These are phyloP conservation scores for Ophiostoma sp. DNA, from an alignment of 2,329 filamentous ascomycete species.

Conservation along the genomic window DNA sequence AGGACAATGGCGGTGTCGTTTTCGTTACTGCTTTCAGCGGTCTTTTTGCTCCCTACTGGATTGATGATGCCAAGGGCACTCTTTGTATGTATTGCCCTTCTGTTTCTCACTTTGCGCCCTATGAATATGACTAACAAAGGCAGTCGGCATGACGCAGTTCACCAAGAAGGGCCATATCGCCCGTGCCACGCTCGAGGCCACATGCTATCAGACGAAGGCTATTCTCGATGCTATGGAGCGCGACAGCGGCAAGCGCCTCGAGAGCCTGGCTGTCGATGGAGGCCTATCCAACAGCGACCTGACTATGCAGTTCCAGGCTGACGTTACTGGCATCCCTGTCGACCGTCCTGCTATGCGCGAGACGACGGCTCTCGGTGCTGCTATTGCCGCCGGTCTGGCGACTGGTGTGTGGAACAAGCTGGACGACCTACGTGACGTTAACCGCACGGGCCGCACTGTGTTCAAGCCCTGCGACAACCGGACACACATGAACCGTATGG, in stretches of 20 bases:
- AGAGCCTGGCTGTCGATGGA: slow-evolving; percentile 75
- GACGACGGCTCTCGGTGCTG: slow-evolving; percentile 81
- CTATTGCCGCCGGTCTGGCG: slow-evolving; percentile 83
- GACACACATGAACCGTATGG: slow-evolving; percentile 41
- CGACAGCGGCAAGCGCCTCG: slow-evolving; percentile 71
- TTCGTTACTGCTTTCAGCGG: slow-evolving; percentile 90
- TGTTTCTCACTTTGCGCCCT: slow-evolving; percentile 29
- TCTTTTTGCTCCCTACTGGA: slow-evolving; percentile 90
- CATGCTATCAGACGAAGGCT: slow-evolving; percentile 86
- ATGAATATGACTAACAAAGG: not conserved
- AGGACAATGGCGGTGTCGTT: slow-evolving; percentile 75
- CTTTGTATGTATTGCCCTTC: slow-evolving; percentile 54
- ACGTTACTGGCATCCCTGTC: slow-evolving; percentile 76
- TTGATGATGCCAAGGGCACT: slow-evolving; percentile 85
- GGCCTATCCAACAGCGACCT: slow-evolving; percentile 85
- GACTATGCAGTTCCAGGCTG: slow-evolving; percentile 87
- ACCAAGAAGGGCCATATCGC: slow-evolving; percentile 83
- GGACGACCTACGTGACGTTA: slow-evolving; percentile 67
- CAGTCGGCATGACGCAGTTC: slow-evolving; percentile 76
- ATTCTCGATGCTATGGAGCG: slow-evolving; percentile 88
- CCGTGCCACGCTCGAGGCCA: slow-evolving; percentile 81
- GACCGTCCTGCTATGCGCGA: slow-evolving; percentile 84
- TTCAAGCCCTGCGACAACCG: slow-evolving; percentile 61
- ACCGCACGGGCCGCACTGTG: slow-evolving; percentile 60
- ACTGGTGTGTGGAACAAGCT: slow-evolving; percentile 72